Percentiles rank a stretch among this genome's conserved stretches.
Conservation (phyloP, 1,139 yeast genomes). For the Zhuliangozyma blackwelliae region DNA sequence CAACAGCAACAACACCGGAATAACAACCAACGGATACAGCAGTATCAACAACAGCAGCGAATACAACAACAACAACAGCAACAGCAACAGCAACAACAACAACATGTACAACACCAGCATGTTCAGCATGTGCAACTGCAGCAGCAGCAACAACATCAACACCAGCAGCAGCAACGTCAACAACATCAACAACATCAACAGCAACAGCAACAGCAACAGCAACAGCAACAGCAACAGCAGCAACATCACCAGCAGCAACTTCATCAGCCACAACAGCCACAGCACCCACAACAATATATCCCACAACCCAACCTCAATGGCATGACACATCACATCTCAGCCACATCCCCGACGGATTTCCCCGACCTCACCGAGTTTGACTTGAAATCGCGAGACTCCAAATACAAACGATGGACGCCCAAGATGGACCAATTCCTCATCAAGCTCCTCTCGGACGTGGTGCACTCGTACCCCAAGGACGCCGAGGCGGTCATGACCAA, state of each 20-base stretch:
- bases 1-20: neutral
- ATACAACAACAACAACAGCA: neutral
- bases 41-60: neutral
- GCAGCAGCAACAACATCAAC: slow-evolving; percentile 7
- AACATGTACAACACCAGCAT: slow-evolving; percentile 3
- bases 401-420: slow-evolving; percentile 40
- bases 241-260: slow-evolving; percentile 12
- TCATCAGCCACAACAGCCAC: slow-evolving; percentile 11
- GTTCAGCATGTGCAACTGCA: slow-evolving; percentile 6
- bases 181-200: slow-evolving; percentile 12
- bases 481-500: slow-evolving; percentile 32
- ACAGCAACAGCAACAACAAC: slow-evolving; percentile 2
- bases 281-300: slow-evolving; percentile 2
- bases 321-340: neutral
- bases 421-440: slow-evolving; percentile 37
- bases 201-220: slow-evolving; percentile 8
- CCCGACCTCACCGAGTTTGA: slow-evolving; percentile 26
- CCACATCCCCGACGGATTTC: neutral
- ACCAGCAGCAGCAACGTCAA: slow-evolving; percentile 14
- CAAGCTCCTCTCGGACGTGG: slow-evolving; percentile 33
- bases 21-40: neutral
- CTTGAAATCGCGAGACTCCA: slow-evolving; percentile 34
- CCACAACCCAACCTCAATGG: neutral
- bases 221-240: slow-evolving; percentile 10
- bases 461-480: slow-evolving; percentile 32